These are phyloP conservation scores for Fusarium xyrophilum DNA, from an alignment of 2,329 filamentous ascomycete species.

Conservation along the genomic window DNA sequence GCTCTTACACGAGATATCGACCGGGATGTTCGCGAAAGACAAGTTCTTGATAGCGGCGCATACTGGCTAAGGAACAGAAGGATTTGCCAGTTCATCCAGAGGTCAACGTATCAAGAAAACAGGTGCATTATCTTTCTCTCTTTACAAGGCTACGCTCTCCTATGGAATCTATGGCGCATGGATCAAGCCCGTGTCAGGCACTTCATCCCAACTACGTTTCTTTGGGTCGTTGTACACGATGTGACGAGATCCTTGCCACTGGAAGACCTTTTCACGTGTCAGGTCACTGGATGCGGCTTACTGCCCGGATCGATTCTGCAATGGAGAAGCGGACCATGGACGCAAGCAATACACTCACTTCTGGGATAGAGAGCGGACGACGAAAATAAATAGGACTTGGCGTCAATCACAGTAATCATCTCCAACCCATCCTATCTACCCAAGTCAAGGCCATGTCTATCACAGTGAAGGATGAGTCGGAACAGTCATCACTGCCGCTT, in stretches of 20 bases:
- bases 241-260: not conserved
- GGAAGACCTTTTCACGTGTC: too few relatives aligned
- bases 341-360: too few relatives aligned
- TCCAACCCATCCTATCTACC: too few relatives aligned
- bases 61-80: too few relatives aligned
- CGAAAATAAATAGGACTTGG: too few relatives aligned
- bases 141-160: not conserved
- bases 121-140: not conserved
- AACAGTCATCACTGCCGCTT: not conserved
- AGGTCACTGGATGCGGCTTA: too few relatives aligned
- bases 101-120: not conserved
- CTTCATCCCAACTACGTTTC: not conserved
- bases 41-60: accelerated
- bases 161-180: not conserved
- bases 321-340: too few relatives aligned
- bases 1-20: too few relatives aligned
- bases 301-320: not conserved
- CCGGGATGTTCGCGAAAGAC: not conserved
- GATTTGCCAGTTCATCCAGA: not conserved
- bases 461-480: not conserved
- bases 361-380: too few relatives aligned
- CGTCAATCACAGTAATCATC: too few relatives aligned
- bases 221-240: not conserved
- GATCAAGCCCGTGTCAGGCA: not conserved
- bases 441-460: too few relatives aligned